Percentiles rank a stretch among this genome's conserved stretches.
Evolutionary conservation across 257 asterid genomes (phyloP).

Genomic region (Parsonsia alboflavescens): DNA sequence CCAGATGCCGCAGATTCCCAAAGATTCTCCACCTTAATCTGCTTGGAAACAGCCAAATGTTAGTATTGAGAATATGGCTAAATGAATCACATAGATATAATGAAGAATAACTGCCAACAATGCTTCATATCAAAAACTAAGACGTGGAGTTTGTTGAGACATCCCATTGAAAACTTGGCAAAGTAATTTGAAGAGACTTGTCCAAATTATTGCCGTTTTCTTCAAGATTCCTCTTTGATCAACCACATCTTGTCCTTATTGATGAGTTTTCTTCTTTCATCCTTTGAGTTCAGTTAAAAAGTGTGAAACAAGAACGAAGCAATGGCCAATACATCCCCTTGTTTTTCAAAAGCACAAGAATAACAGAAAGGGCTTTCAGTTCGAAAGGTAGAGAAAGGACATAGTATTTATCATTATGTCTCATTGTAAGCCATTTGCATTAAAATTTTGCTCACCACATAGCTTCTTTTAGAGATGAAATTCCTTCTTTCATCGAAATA

Average conservation of each 20-base stretch:
- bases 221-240: neutral
- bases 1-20: slow-evolving; percentile 78
- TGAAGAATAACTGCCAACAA: neutral
- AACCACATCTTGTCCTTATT: neutral
- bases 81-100: neutral
- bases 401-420: neutral
- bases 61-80: neutral
- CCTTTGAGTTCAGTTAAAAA: neutral
- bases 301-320: neutral
- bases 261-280: neutral
- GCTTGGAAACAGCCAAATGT: slow-evolving; percentile 29
- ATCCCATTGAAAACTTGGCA: neutral
- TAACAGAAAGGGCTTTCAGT: neutral
- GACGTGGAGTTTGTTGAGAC: neutral
- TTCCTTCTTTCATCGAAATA: neutral
- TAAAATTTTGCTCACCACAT: neutral
- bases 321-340: neutral
- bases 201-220: neutral
- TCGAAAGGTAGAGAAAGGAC: neutral
- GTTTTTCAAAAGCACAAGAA: neutral
- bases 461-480: neutral
- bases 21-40: slow-evolving; percentile 68
- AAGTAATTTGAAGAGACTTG: neutral
- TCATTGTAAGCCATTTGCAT: neutral
- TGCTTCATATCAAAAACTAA: neutral